These are phyloP conservation scores for Eucalyptus lansdowneana DNA, from an alignment of 345 rosid genomes.

Conservation along the genomic window DNA sequence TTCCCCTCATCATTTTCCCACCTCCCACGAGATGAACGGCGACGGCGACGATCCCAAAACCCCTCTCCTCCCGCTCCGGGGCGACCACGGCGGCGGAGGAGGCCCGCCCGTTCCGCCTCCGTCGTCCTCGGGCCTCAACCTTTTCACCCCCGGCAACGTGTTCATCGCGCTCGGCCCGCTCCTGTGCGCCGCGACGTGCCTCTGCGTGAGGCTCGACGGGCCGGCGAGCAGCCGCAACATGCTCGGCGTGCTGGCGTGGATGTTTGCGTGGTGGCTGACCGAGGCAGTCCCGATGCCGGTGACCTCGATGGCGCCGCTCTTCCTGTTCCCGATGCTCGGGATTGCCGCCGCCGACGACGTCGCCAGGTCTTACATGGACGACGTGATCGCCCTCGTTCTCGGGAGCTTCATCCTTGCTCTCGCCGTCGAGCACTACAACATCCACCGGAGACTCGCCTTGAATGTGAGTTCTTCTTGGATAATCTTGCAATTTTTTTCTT, in stretches of 20 bases:
- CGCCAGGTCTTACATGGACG: constrained; percentile 83
- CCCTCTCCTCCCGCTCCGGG: constrained; percentile 44
- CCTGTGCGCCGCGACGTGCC: constrained; percentile 30
- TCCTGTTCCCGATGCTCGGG: constrained; percentile 74
- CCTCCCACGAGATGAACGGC: neutral
- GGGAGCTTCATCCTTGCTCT: constrained; percentile 92
- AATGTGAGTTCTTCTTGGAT: constrained; percentile 28
- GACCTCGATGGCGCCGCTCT: constrained; percentile 88
- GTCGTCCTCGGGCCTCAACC: constrained; percentile 19
- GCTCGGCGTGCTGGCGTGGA: constrained; percentile 69
- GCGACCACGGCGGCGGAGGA: neutral
- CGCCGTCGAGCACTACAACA: constrained; percentile 89
- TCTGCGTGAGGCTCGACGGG: constrained; percentile 28
- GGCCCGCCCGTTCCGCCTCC: neutral
- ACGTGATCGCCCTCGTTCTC: constrained; percentile 70
- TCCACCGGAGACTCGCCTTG: constrained; percentile 72
- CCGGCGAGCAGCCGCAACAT: constrained; percentile 38
- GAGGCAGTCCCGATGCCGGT: constrained; percentile 93
- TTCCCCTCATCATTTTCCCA: neutral
- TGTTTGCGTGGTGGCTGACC: constrained; percentile 88
- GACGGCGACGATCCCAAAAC: constrained; percentile 9
- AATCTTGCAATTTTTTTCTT: neutral
- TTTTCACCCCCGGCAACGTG: constrained; percentile 30
- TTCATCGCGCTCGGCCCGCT: constrained; percentile 67
- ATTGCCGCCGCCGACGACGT: constrained; percentile 55